Percentiles rank a stretch among this genome's conserved stretches.
Conservation (phyloP, 306 rosid genomes). For the Hippophae rhamnoides region DNA sequence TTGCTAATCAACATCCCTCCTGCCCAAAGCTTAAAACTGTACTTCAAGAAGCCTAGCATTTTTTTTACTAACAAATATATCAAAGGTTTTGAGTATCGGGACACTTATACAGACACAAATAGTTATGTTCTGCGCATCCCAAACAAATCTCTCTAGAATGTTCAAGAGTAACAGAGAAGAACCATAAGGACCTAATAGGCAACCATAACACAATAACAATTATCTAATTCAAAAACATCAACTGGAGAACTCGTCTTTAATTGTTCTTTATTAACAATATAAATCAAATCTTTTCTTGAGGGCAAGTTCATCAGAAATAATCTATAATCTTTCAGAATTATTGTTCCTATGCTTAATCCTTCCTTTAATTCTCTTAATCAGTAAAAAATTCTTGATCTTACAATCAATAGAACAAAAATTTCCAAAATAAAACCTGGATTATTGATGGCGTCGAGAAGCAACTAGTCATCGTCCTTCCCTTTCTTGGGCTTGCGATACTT, state of each 20-base stretch:
- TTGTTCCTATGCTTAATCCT: background rate
- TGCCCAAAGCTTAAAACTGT: no score
- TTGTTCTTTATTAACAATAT: constrained; percentile 1
- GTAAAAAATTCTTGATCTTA: background rate
- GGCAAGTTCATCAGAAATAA: background rate
- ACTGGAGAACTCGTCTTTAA: background rate
- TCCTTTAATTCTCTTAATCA: no score
- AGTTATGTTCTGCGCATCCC: background rate
- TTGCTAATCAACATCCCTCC: no score
- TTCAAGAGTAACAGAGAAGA: background rate
- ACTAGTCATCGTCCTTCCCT: constrained; percentile 25
- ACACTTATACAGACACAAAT: no score
- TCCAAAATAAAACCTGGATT: constrained; percentile 25
- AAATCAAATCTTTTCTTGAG: constrained; percentile 1
- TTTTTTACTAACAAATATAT: no score
- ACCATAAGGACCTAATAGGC: background rate
- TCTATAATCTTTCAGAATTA: background rate
- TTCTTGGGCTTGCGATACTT: constrained; percentile 42
- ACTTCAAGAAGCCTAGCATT: no score
- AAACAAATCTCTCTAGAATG: background rate
- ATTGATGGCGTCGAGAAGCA: background rate
- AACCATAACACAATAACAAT: background rate
- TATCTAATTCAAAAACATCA: background rate
- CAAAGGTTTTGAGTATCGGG: no score
- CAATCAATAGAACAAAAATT: background rate